phyloP scores from a whole-genome alignment of 495 filamentous ascomycete genomes.

The Neurospora tetrasperma region DNA sequence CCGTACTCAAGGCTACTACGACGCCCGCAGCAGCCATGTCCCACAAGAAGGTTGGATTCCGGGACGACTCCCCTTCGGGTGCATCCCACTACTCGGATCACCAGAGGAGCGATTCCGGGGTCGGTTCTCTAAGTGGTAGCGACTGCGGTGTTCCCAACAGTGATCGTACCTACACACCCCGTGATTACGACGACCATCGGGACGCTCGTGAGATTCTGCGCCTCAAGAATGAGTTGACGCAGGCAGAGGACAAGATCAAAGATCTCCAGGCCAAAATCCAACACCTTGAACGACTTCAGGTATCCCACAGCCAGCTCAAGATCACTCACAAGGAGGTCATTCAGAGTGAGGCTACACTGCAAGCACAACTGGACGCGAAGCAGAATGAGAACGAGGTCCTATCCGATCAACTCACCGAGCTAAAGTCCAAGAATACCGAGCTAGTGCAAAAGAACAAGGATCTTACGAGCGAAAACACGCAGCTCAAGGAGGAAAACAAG shows the following conservation, averaged over 20 bases:
- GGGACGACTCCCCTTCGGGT: constrained; percentile 19
- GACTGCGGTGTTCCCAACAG: constrained; percentile 18
- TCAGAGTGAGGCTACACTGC: constrained; percentile 54
- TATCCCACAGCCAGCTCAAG: constrained; percentile 45
- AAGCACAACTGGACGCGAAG: constrained; percentile 76
- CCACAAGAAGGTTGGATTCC: constrained; percentile 26
- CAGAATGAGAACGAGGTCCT: constrained; percentile 67
- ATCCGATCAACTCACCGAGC: background rate
- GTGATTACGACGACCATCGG: constrained; percentile 15
- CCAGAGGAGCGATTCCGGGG: constrained; percentile 25
- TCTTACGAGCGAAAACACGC: constrained; percentile 74
- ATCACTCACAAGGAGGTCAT: constrained; percentile 40
- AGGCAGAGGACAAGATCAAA: constrained; percentile 13
- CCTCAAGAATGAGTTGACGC: constrained; percentile 13
- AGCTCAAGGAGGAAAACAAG: constrained; percentile 75
- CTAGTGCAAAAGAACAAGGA: constrained; percentile 77
- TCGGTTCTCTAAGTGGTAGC: constrained; percentile 27
- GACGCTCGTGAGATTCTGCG: constrained; percentile 13
- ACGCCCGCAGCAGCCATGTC: constrained; percentile 14
- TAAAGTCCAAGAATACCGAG: constrained; percentile 44
- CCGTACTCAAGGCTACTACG: background rate
- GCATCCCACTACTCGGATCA: constrained; percentile 22
- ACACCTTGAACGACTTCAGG: constrained; percentile 11
- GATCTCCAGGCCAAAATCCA: background rate
- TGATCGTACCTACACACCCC: constrained; percentile 14